Evolutionary conservation across 2,329 filamentous ascomycete genomes (phyloP).

Genomic region (Didymella segeticola): DNA sequence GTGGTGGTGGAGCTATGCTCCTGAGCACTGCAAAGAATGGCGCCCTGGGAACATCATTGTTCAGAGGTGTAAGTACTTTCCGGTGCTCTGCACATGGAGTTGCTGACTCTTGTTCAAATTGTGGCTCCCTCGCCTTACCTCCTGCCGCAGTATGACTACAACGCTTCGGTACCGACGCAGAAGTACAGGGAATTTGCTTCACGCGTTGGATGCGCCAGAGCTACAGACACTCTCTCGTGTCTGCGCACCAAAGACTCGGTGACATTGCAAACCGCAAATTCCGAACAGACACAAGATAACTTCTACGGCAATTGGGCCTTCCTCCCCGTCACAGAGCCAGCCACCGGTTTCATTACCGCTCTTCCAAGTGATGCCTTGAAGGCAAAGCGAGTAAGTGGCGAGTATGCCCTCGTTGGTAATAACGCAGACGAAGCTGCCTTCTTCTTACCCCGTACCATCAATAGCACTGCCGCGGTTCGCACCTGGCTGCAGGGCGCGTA

Average conservation of each 20-base stretch:
- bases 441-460: conserved; percentile 56
- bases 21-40: conserved; percentile 42
- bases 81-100: no score
- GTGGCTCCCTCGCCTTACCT: conserved; percentile 59
- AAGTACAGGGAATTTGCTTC: conserved; percentile 54
- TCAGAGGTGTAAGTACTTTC: conserved; percentile 38
- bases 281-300: conserved; percentile 42
- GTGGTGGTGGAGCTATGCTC: conserved; percentile 50
- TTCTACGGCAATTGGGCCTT: conserved; percentile 52
- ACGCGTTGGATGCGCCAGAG: conserved; percentile 35
- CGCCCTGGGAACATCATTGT: conserved; percentile 38
- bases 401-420: conserved; percentile 46
- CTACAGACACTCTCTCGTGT: conserved; percentile 50
- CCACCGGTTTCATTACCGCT: conserved; percentile 47
- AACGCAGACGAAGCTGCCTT: conserved; percentile 59
- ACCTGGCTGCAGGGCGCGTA: conserved; percentile 49
- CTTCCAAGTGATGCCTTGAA: conserved; percentile 48
- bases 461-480: conserved; percentile 50
- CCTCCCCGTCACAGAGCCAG: conserved; percentile 49
- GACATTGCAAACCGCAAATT: conserved; percentile 48
- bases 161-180: conserved; percentile 53
- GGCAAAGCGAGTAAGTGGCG: conserved; percentile 46
- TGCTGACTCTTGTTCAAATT: conserved; percentile 9
- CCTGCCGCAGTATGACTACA: conserved; percentile 60
- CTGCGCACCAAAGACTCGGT: conserved; percentile 44